phyloP scores from a whole-genome alignment of 306 rosid species.

The Pterocarpus santalinus region DNA sequence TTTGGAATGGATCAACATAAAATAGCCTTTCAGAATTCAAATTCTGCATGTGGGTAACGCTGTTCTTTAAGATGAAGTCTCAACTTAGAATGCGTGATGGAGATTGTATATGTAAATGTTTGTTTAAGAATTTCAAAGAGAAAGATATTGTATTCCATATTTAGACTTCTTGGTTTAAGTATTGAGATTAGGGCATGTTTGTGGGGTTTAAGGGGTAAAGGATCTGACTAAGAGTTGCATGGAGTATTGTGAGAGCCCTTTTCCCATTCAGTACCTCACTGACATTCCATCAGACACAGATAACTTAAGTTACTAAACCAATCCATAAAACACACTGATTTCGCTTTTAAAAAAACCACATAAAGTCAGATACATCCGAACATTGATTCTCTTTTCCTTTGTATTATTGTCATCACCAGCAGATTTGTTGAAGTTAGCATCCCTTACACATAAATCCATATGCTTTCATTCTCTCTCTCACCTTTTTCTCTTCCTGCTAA shows the following conservation, averaged over 20 bases:
- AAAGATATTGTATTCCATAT: not conserved
- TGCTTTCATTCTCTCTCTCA: slow-evolving; percentile 57
- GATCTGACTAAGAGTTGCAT: slow-evolving; percentile 59
- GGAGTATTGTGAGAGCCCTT: slow-evolving; percentile 63
- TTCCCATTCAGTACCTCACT: slow-evolving; percentile 59
- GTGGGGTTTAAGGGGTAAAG: slow-evolving; percentile 56
- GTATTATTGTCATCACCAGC: slow-evolving; percentile 60
- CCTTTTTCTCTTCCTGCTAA: slow-evolving; percentile 47
- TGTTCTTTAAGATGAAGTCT: not conserved
- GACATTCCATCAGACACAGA: slow-evolving; percentile 69
- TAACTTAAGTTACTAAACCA: slow-evolving; percentile 52
- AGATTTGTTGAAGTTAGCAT: slow-evolving; percentile 56
- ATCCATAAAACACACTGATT: slow-evolving; percentile 48
- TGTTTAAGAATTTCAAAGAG: slow-evolving; percentile 28
- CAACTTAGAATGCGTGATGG: not conserved
- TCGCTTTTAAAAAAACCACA: slow-evolving; percentile 58
- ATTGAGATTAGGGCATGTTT: slow-evolving; percentile 44
- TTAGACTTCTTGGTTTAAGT: slow-evolving; percentile 31
- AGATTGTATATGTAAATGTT: not conserved
- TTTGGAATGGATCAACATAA: not conserved
- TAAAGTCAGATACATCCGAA: slow-evolving; percentile 78
- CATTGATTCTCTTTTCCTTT: slow-evolving; percentile 87
- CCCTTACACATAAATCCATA: slow-evolving; percentile 56
- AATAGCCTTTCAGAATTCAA: not conserved
- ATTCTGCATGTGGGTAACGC: not conserved